Evolutionary conservation across 371 early-diverging fungal genomes (phyloP).

Genomic region (Mucor saturninus): DNA sequence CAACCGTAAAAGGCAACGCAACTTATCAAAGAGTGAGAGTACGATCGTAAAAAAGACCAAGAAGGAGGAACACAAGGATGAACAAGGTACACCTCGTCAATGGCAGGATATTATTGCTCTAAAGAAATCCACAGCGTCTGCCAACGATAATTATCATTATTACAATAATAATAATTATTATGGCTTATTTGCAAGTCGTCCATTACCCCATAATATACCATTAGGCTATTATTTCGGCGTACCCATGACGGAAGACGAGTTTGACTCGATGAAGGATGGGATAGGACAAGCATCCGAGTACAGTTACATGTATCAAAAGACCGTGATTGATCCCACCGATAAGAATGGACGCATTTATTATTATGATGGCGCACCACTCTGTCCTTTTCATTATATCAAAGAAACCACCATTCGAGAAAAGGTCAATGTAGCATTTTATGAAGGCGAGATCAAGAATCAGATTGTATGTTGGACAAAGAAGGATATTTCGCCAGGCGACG

Average conservation of each 20-base stretch:
- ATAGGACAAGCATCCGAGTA: constrained; percentile 55
- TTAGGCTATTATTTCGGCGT: constrained; percentile 92
- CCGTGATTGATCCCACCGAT: constrained; percentile 87
- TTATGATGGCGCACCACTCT: constrained; percentile 66
- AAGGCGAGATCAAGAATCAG: constrained; percentile 79
- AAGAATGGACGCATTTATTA: constrained; percentile 72
- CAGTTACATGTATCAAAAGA: constrained; percentile 75
- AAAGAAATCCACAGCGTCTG: neutral
- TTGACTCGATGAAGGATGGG: constrained; percentile 78
- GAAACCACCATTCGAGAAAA: constrained; percentile 56
- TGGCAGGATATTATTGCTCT: constrained; percentile 45
- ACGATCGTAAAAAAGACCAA: neutral
- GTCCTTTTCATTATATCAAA: constrained; percentile 89
- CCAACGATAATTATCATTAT: neutral
- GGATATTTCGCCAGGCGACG: constrained; percentile 74
- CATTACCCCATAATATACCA: constrained; percentile 70
- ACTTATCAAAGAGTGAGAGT: neutral
- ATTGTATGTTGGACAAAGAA: constrained; percentile 75
- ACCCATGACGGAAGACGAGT: constrained; percentile 89
- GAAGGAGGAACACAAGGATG: neutral
- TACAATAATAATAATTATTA: constrained; percentile 1
- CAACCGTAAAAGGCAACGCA: constrained; percentile 24
- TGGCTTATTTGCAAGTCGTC: constrained; percentile 54
- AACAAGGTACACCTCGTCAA: constrained; percentile 18
- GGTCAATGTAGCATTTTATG: constrained; percentile 73